phyloP scores from a whole-genome alignment of 768 basidiomycete species.

The Hydnomerulius pinastri region DNA sequence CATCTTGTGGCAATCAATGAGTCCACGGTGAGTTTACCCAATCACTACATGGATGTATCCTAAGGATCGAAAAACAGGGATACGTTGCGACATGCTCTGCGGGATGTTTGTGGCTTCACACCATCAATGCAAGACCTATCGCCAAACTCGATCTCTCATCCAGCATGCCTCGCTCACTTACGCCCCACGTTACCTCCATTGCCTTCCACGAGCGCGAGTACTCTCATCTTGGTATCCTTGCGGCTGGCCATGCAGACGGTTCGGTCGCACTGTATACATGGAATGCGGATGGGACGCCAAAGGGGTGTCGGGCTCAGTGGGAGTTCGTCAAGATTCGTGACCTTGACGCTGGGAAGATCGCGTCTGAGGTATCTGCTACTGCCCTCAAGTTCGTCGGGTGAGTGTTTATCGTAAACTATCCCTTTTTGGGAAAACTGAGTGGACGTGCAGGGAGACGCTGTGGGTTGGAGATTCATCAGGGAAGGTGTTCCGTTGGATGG shows the following conservation, averaged over 20 bases:
- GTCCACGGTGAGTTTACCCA: conserved; percentile 63
- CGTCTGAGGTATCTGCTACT: conserved; percentile 56
- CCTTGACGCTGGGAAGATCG: conserved; percentile 54
- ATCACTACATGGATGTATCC: background rate
- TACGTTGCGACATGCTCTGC: conserved; percentile 85
- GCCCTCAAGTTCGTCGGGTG: conserved; percentile 85
- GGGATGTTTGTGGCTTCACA: conserved; percentile 73
- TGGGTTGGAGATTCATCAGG: conserved; percentile 29
- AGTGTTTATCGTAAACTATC: conserved; percentile 14
- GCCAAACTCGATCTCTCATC: conserved; percentile 62
- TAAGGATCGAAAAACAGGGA: conserved; percentile 54
- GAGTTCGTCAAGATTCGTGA: conserved; percentile 68
- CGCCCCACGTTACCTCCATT: conserved; percentile 66
- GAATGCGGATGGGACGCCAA: conserved; percentile 73
- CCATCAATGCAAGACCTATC: conserved; percentile 82
- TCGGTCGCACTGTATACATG: conserved; percentile 81
- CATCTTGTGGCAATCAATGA: conserved; percentile 80
- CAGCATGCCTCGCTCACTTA: conserved; percentile 42
- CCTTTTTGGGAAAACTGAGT: background rate
- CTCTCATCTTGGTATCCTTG: conserved; percentile 74
- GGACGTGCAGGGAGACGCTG: conserved; percentile 18
- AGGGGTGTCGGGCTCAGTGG: conserved; percentile 71
- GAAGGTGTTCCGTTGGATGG: conserved; percentile 24
- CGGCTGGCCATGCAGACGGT: conserved; percentile 76
- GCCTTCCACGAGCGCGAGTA: conserved; percentile 92